Evolutionary conservation across 2,329 filamentous ascomycete species (phyloP).

Genomic region (Pseudocercospora ulei): DNA sequence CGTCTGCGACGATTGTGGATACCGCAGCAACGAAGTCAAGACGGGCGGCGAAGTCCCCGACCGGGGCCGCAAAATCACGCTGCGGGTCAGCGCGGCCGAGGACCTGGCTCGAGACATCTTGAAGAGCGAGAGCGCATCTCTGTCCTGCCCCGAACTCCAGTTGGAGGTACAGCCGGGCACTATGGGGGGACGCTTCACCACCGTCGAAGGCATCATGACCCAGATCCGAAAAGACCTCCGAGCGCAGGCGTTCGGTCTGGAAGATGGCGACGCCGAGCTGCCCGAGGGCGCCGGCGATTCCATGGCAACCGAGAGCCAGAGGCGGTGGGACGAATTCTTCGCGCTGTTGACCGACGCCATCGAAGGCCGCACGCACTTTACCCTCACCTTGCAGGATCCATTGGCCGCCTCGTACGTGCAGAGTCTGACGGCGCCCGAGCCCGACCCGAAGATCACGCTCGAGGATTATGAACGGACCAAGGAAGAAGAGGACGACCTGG

Average conservation of each 20-base stretch:
- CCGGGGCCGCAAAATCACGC: constrained; percentile 70
- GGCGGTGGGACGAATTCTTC: constrained; percentile 76
- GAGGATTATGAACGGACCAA: constrained; percentile 79
- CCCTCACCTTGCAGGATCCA: constrained; percentile 73
- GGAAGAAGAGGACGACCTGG: constrained; percentile 89
- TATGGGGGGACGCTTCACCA: constrained; percentile 91
- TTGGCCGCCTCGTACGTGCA: constrained; percentile 91
- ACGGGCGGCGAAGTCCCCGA: constrained; percentile 87
- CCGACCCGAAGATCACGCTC: constrained; percentile 70
- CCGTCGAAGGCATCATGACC: constrained; percentile 83
- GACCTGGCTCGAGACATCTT: constrained; percentile 89
- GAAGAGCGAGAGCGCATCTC: constrained; percentile 84
- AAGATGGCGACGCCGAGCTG: constrained; percentile 42
- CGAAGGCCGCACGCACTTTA: constrained; percentile 68
- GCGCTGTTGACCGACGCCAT: constrained; percentile 65
- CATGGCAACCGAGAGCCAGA: constrained; percentile 54
- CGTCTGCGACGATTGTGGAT: constrained; percentile 76
- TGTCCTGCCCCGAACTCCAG: constrained; percentile 77
- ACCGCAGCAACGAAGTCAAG: constrained; percentile 94
- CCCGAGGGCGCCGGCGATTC: constrained; percentile 57
- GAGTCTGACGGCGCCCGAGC: constrained; percentile 66
- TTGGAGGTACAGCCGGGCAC: constrained; percentile 87
- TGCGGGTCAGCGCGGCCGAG: constrained; percentile 57
- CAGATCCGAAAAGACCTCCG: constrained; percentile 86
- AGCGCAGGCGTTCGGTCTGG: constrained; percentile 73